Evolutionary conservation across 176 grass and related monocot species (phyloP).

Genomic region (Oryza longistaminata): DNA sequence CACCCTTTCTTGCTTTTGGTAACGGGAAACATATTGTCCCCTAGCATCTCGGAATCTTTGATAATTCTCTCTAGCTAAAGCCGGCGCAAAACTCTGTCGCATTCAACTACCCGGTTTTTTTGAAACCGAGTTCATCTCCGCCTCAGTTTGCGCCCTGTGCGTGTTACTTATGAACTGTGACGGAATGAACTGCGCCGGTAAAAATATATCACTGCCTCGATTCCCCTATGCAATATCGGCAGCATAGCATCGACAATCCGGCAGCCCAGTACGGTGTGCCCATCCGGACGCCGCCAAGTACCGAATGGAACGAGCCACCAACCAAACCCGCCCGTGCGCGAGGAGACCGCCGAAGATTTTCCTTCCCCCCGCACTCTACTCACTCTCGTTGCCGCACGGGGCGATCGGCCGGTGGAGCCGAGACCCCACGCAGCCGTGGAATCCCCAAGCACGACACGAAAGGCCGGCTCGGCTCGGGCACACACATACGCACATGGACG

Average conservation of each 20-base stretch:
- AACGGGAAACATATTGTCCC: background rate
- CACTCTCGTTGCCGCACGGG: background rate
- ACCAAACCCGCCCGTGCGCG: background rate
- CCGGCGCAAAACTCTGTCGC: background rate
- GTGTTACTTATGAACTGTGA: background rate
- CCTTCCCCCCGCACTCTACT: background rate
- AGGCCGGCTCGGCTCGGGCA: too few relatives aligned
- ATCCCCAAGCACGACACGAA: too few relatives aligned
- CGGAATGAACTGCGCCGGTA: background rate
- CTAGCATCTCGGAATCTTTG: slow-evolving; percentile 18
- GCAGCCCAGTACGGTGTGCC: slow-evolving; percentile 26
- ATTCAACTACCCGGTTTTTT: background rate
- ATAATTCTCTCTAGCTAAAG: background rate
- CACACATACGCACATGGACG: too few relatives aligned
- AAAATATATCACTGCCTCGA: background rate
- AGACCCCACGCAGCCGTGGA: too few relatives aligned
- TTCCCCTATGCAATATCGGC: background rate
- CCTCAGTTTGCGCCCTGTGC: background rate
- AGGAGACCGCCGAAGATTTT: background rate
- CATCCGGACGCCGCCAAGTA: background rate
- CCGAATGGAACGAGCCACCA: background rate
- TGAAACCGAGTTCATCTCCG: too few relatives aligned
- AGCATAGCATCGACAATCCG: background rate
- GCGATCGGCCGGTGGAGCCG: background rate
- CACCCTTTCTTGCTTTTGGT: slow-evolving; percentile 21